Base-by-base conservation (phyloP, 2,329 filamentous ascomycete genomes). In the Calycina herbarum region DNA sequence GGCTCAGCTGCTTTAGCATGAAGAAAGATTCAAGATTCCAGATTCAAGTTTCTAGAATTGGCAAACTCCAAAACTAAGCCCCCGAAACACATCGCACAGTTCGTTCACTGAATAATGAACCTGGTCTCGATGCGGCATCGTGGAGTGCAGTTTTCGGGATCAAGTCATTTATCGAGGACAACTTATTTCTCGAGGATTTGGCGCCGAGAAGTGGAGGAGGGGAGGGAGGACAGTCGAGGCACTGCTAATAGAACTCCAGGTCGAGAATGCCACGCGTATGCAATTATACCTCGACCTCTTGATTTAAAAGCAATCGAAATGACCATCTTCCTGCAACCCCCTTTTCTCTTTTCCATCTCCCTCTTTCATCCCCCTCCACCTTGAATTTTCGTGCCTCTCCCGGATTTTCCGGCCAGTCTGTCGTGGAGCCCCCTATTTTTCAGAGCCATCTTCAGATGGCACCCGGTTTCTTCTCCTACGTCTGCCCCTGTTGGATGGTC, bases 1-100 rank as follows among this genome's bases (percentile, higher is more conserved):
- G 70, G 68, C 70, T 68, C 64, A 64, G 66, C 57, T 62, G 65
- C 64, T 66, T 66, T 64, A 66, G 59, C 62, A 60, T 62, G n/a
- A 63, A 64, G 35, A 7, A 61, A 35, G 27, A 24, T 54, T 51
- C n/a, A 11, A 11, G 7, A 51, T 11, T 38, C 35, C 1, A 38
- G 27, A 24, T 54, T 51, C n/a, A 11, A 11, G 7, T 24, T 11
- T 38, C 35, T 1, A 38, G 35, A 38, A 38, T 11, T 13, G 8
- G 10, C 11, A 38, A 38, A 11, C 2, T 13, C 35, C 35, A 13
- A 38, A 38, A 38, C 6, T 13, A 13, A 38, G 35, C 35, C 10
- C 10, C 35, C 35, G 35, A 38, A 38, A 38, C 35, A 38, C 10
- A 38, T 38, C 35, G 35, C 35, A 38, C 35, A 11, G 35, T 38